Evolutionary conservation across 2,329 filamentous ascomycete genomes (phyloP).

Genomic region (Chaetomium olivaceum): DNA sequence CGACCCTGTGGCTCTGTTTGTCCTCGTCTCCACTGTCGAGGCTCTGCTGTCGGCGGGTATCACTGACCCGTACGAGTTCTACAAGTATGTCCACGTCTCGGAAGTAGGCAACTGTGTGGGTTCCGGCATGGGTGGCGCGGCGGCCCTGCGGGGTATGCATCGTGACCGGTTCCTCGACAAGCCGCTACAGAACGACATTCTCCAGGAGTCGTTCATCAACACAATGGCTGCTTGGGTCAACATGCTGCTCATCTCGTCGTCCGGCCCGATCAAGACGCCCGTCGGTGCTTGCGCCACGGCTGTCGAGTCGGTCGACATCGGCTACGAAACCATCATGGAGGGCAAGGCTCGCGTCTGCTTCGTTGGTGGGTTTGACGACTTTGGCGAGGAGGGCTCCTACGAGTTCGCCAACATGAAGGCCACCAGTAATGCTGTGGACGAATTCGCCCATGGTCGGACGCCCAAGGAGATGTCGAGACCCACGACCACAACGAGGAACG

Average conservation of each 20-base stretch:
- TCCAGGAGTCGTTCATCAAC: slow-evolving; percentile 99
- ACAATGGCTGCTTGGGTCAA: slow-evolving; percentile 99
- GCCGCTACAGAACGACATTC: slow-evolving; percentile 96
- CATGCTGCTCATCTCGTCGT: slow-evolving; percentile 96
- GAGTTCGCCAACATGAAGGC: slow-evolving; percentile 99
- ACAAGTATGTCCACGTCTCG: slow-evolving; percentile 98
- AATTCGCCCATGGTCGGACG: slow-evolving; percentile 92
- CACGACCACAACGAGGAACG: slow-evolving; percentile 92
- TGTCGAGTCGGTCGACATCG: slow-evolving; percentile 95
- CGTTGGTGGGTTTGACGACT: slow-evolving; percentile 98
- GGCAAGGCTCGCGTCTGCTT: slow-evolving; percentile 97
- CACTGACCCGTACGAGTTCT: slow-evolving; percentile 98
- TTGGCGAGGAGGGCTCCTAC: slow-evolving; percentile 98
- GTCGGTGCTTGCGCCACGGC: slow-evolving; percentile 97
- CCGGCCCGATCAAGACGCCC: slow-evolving; percentile 96
- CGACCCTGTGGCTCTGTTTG: slow-evolving; percentile 92
- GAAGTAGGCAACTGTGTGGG: slow-evolving; percentile 98
- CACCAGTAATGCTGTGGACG: slow-evolving; percentile 95
- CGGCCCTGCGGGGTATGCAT: slow-evolving; percentile 95
- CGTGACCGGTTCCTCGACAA: slow-evolving; percentile 96
- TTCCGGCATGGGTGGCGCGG: slow-evolving; percentile 95
- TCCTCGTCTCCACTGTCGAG: slow-evolving; percentile 91
- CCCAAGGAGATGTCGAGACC: slow-evolving; percentile 97
- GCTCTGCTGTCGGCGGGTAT: slow-evolving; percentile 90
- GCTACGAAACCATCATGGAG: slow-evolving; percentile 97